Percentiles rank a stretch among this genome's conserved stretches.
phyloP scores from a whole-genome alignment of 257 asterid species.

The Solanum etuberosum region DNA sequence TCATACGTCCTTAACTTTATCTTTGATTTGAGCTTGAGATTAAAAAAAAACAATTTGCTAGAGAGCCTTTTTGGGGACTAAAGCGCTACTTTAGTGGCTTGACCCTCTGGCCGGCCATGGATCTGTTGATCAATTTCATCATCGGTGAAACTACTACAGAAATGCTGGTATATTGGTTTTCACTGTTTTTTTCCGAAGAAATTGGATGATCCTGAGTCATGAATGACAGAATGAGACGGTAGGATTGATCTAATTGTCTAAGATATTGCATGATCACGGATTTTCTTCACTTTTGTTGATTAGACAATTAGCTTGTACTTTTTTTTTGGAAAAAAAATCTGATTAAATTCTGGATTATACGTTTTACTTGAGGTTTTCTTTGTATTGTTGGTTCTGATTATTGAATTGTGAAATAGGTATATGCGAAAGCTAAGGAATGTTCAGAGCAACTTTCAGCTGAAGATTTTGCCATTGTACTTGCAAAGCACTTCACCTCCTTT shows the following conservation, averaged over 20 bases:
- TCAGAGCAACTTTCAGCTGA: constrained; percentile 52
- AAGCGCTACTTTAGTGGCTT: not conserved
- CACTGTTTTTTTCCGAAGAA: not conserved
- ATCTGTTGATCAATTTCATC: not conserved
- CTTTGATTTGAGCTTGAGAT: not conserved
- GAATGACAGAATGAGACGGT: not conserved
- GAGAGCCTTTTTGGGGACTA: not conserved
- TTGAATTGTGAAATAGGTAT: constrained; percentile 46
- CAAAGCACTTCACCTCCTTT: constrained; percentile 71
- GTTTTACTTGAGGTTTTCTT: not conserved
- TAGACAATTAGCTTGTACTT: not conserved
- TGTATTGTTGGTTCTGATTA: not conserved
- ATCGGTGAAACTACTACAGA: not conserved
- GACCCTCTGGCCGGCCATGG: not conserved
- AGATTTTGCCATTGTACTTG: constrained; percentile 81
- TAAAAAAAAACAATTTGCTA: no score
- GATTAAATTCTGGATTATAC: not conserved
- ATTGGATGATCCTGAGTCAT: not conserved
- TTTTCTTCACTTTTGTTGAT: not conserved
- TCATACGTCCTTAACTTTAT: not conserved
- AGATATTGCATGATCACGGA: not conserved
- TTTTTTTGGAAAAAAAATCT: not conserved
- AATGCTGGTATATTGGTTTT: not conserved
- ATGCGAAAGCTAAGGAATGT: constrained; percentile 91
- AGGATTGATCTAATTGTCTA: not conserved